Evolutionary conservation across 1,139 yeast species (phyloP).

Genomic region (Candida anutae): DNA sequence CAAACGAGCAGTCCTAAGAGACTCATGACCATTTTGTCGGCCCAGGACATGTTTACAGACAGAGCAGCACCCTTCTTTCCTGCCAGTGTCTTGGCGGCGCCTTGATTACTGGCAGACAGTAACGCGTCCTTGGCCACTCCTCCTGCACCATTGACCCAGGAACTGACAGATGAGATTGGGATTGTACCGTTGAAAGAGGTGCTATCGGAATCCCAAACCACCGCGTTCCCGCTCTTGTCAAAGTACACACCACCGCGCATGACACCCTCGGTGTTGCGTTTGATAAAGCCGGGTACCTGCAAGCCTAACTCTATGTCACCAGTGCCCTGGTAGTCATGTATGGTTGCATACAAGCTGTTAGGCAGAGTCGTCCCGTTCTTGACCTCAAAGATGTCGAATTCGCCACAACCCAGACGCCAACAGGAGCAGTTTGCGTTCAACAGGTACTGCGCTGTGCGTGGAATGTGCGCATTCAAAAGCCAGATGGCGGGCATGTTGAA

Average conservation of each 20-base stretch:
- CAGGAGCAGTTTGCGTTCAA: constrained; percentile 76
- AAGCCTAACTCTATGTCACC: constrained; percentile 53
- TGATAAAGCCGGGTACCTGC: constrained; percentile 48
- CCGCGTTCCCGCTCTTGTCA: constrained; percentile 49
- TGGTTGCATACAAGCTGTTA: constrained; percentile 50
- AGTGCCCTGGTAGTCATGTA: constrained; percentile 70
- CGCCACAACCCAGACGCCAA: constrained; percentile 97
- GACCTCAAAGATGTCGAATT: constrained; percentile 81
- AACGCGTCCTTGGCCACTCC: constrained; percentile 14
- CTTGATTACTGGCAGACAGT: constrained; percentile 15
- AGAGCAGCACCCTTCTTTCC: constrained; percentile 18
- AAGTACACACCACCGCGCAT: constrained; percentile 70
- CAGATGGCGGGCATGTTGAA: constrained; percentile 95
- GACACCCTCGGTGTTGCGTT: constrained; percentile 39
- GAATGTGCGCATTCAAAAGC: constrained; percentile 90
- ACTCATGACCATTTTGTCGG: constrained; percentile 7
- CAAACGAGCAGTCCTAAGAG: constrained; percentile 12
- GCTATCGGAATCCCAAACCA: constrained; percentile 53
- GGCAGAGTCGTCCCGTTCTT: constrained; percentile 42
- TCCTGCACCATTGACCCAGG: constrained; percentile 26
- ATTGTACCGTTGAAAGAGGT: constrained; percentile 40
- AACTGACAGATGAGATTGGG: constrained; percentile 22
- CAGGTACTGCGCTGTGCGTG: constrained; percentile 81
- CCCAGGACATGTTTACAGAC: constrained; percentile 9
- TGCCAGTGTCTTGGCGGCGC: constrained; percentile 10